Base-by-base conservation (phyloP, 768 basidiomycete genomes). In the Galerina marginata region DNA sequence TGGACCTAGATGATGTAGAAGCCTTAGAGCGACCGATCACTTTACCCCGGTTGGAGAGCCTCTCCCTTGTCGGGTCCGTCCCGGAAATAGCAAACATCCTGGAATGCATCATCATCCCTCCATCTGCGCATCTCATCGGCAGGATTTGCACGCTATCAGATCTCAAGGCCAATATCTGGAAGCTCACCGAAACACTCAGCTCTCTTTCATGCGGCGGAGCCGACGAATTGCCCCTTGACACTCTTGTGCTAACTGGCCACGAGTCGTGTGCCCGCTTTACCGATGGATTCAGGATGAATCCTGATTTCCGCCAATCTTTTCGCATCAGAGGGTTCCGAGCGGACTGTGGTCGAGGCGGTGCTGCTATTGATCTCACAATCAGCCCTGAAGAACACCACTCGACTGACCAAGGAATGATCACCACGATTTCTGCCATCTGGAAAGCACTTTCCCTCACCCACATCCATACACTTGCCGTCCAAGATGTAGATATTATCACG, bases 401-500 rank as follows among this genome's bases (percentile, higher is more conserved):
- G 4, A 61, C 65, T 39, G 79, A 80, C 60, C 74, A 75, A 23
- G 64, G 68, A 44, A 56, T 79, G 52, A 71, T 79, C 37, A 68
- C 65, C 16, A 61, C 69, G 15, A 68, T 79, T 25, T 53, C 59
- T 9, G 64, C 68, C 9, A 62, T 78, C 20, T 77, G 74, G 74
- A 71, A 69, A 7, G 73, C 71, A 11, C 67, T 80, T 23, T 63
- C 78, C 23, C 60, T 77, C 38, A 61, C 67, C 6, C 64, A 71
- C 11, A 65, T 77, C 16, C 71, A 73, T 16, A 74, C 73, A 6
- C 67, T 80, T 38, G 72, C 71, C 1, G 66, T 80, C 3, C 76
- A 77, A 51, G 72, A 75, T 54, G 57, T 77, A 38, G 75, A 77
- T 60, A 68, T 77, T 36, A 63, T 79, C 26, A 79, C 79, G 0